Percentiles rank a stretch among this genome's conserved stretches.
Conservation (phyloP, 1,284 basidiomycete species). For the Moesziomyces globuligerus region DNA sequence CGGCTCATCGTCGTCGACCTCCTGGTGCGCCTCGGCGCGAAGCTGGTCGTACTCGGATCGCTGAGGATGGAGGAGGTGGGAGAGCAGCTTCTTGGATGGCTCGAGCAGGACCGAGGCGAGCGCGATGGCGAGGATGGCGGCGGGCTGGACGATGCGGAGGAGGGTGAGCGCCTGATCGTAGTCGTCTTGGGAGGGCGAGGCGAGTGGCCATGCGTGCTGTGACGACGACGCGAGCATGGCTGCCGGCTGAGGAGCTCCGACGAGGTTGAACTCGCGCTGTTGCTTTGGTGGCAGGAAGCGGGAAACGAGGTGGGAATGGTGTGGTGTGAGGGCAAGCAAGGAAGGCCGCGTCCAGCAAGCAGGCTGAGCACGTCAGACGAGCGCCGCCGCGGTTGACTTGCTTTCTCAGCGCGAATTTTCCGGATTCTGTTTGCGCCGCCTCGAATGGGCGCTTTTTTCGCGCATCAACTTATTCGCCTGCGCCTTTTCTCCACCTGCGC, state of each 20-base stretch:
- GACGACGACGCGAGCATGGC: background rate
- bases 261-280: background rate
- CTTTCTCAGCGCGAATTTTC: background rate
- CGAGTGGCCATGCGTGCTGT: conserved; percentile 10
- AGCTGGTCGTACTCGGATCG: conserved; percentile 38
- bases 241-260: background rate
- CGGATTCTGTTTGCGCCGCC: background rate
- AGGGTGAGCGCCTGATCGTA: conserved; percentile 27
- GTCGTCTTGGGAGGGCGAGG: conserved; percentile 19
- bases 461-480: too few species aligned
- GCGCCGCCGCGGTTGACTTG: too few species aligned
- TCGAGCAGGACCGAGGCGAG: conserved; percentile 35
- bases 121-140: conserved; percentile 39
- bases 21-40: conserved; percentile 21
- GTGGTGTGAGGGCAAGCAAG: background rate
- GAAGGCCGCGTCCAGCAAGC: too few species aligned
- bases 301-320: background rate
- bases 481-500: background rate
- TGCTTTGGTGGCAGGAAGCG: background rate
- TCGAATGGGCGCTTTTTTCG: too few species aligned
- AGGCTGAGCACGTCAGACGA: too few species aligned
- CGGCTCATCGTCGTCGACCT: conserved; percentile 15
- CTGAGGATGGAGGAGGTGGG: conserved; percentile 15
- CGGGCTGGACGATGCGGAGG: conserved; percentile 47
- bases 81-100: conserved; percentile 24